Evolutionary conservation across 331 rosid species (phyloP).

Genomic region (Telfairia occidentalis): DNA sequence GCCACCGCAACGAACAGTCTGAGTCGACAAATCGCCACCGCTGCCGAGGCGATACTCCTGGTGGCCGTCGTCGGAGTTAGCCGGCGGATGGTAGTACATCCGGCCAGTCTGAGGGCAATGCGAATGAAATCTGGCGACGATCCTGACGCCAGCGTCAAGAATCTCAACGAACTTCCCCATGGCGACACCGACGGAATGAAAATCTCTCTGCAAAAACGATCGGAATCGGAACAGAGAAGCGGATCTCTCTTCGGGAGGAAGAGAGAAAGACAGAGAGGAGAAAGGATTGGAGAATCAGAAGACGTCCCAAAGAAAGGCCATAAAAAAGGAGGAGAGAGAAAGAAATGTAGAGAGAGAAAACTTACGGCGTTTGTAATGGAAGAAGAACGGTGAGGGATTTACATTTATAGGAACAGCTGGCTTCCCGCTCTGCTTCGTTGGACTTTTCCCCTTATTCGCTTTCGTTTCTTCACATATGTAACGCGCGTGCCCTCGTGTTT

Average conservation of each 20-base stretch:
- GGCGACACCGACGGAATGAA: neutral
- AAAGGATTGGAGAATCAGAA: constrained; percentile 3
- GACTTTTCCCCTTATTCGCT: neutral
- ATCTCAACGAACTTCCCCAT: constrained; percentile 56
- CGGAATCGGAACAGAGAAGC: neutral
- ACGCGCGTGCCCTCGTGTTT: neutral
- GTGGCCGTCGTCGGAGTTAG: constrained; percentile 16
- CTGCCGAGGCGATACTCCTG: neutral
- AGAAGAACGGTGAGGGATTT: neutral
- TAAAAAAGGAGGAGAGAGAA: neutral
- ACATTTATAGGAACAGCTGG: constrained; percentile 6
- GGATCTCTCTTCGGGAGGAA: constrained; percentile 4
- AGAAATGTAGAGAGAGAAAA: neutral
- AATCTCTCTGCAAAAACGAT: neutral
- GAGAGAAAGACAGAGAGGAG: neutral
- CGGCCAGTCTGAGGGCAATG: constrained; percentile 70
- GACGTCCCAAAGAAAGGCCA: constrained; percentile 26
- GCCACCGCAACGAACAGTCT: constrained; percentile 20
- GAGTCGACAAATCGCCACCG: constrained; percentile 8
- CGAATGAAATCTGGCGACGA: constrained; percentile 42
- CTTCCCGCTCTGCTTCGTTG: neutral
- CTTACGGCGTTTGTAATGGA: neutral
- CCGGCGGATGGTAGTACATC: constrained; percentile 65
- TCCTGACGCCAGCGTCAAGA: constrained; percentile 44
- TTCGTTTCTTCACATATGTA: neutral